Evolutionary conservation across 2,329 filamentous ascomycete species (phyloP), one percentile per base, ranked within the genome.

Genomic region (Sarocladium kiliense): DNA sequence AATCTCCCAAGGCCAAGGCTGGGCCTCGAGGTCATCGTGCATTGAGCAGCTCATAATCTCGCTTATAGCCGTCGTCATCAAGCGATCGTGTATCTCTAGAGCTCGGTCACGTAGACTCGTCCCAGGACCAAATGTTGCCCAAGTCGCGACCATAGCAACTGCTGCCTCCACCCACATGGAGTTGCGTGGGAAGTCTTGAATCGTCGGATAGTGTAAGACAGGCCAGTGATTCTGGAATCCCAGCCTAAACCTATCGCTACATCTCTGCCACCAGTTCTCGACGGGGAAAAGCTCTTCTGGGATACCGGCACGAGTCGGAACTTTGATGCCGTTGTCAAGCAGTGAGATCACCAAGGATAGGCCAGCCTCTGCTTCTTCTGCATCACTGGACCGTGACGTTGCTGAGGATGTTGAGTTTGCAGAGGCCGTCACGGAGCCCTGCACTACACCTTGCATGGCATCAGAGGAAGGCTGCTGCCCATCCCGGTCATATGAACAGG

Each of bases 401-500:
- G n/a, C 19, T 10, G 36, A 39, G 16, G 23, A 19, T n/a, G 21
- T 34, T 27, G 50, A 16, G 23, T 37, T 11, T 25, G 11, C n/a
- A 30, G 32, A 14, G 10, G 45, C 9, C 4, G n/a, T n/a, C 11
- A 19, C 42, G 5, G n/a, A 6, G 10, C 9, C 19, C 19, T 30
- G 16, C 18, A 36, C 27, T 6, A 51, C 47, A 14, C 47, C 32
- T n/a, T 51, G 27, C 50, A 53, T 53, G 19, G 36, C 12, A 25
- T 56, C 23, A 36, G 21, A 36, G 16, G 53, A 42, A 19, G 36
- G 14, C 19, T 42, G 25, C 14, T 47, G 23, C n/a, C 19, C 26
- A 34, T 36, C 58, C 3, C 67, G 63, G 14, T 65, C 63, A 39
- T 72, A 76, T 0, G 66, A 69, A 56, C 74, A 77, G 16, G 59